Conservation (phyloP, 2,329 filamentous ascomycete genomes). For the Plectosphaerella plurivora region DNA sequence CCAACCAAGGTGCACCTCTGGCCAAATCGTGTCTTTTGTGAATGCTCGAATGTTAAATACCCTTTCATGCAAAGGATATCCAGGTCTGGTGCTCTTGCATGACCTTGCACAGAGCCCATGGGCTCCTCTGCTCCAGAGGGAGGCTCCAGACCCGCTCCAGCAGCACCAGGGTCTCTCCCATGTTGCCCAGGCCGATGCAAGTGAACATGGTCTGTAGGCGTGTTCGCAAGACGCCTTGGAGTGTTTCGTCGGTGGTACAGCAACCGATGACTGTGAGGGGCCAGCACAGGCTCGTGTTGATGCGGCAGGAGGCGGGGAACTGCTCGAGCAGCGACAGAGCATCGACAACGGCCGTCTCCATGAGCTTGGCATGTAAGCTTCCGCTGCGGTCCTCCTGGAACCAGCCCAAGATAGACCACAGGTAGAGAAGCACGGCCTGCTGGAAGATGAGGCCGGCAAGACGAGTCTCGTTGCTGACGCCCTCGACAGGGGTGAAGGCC, state of each 20-base stretch:
- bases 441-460: constrained; percentile 38
- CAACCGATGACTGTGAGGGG: constrained; percentile 32
- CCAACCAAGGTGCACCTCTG: too few relatives aligned
- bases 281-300: constrained; percentile 36
- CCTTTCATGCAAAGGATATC: constrained; percentile 40
- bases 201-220: constrained; percentile 27
- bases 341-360: constrained; percentile 18
- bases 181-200: constrained; percentile 39
- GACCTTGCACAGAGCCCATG: constrained; percentile 38
- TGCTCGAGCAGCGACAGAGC: constrained; percentile 24
- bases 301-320: constrained; percentile 24
- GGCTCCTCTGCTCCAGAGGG: constrained; percentile 20
- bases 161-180: constrained; percentile 34
- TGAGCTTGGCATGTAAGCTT: not conserved
- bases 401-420: constrained; percentile 16
- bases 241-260: constrained; percentile 25
- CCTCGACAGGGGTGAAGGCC: constrained; percentile 29
- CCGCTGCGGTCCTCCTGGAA: not conserved
- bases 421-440: constrained; percentile 37
- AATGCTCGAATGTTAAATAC: not conserved
- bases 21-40: not conserved
- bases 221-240: constrained; percentile 27
- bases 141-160: constrained; percentile 35
- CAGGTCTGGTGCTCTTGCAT: constrained; percentile 42
- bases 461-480: constrained; percentile 28